Evolutionary conservation across 768 basidiomycete species (phyloP).

Genomic region (Tylopilus intermedius): DNA sequence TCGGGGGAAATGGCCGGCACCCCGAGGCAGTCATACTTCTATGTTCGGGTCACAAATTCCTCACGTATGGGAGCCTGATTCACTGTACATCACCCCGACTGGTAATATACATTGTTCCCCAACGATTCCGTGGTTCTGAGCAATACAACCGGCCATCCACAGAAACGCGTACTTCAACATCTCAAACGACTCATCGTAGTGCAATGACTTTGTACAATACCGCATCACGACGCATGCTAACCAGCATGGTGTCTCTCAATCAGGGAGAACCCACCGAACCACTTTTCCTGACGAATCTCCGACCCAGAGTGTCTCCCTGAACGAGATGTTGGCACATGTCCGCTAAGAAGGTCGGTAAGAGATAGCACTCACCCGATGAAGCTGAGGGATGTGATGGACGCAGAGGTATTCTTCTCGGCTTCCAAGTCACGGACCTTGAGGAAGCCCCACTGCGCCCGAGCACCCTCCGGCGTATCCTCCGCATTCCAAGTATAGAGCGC

Average conservation of each 20-base stretch:
- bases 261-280: conserved; percentile 21
- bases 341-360: background rate
- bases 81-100: background rate
- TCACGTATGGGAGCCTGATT: no score
- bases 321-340: background rate
- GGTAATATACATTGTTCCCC: background rate
- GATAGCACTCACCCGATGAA: conserved; percentile 63
- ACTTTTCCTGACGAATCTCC: conserved; percentile 24
- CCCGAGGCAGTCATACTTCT: no score
- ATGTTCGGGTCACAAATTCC: background rate
- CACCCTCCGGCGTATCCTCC: conserved; percentile 62
- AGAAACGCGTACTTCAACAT: background rate
- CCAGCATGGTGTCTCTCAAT: conserved; percentile 7
- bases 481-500: conserved; percentile 82
- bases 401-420: conserved; percentile 37
- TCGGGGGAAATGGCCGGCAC: no score
- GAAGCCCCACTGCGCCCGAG: conserved; percentile 74
- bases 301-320: conserved; percentile 24
- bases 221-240: background rate
- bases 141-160: background rate
- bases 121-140: background rate
- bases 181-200: background rate
- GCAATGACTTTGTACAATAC: background rate
- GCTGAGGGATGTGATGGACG: conserved; percentile 67
- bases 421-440: conserved; percentile 64